Conservation (phyloP, 208 protist species). For the Willaertia magna region DNA sequence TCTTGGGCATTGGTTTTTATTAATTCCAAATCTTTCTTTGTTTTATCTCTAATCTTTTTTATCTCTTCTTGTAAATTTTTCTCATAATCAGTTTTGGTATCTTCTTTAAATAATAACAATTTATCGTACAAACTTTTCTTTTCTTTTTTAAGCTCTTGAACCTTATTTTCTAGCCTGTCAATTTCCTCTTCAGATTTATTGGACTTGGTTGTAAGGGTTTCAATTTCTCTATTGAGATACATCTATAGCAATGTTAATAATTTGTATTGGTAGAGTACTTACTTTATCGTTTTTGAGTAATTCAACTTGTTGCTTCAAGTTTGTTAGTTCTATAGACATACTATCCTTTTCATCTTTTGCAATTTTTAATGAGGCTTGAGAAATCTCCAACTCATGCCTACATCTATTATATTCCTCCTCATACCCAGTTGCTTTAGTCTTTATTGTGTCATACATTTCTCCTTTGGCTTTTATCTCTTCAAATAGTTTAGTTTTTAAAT, state of each 20-base stretch:
- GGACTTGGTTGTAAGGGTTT: background rate
- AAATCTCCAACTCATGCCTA: background rate
- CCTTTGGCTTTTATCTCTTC: conserved; percentile 2
- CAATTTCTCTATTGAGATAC: background rate
- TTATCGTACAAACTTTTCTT: background rate
- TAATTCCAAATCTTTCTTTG: background rate
- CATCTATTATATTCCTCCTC: background rate
- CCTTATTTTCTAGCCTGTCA: background rate
- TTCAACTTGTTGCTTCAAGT: background rate
- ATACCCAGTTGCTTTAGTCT: background rate
- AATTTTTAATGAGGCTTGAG: background rate
- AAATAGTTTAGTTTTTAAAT: background rate
- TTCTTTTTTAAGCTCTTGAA: background rate
- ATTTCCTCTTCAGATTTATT: background rate
- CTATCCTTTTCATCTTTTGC: background rate
- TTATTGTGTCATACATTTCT: background rate
- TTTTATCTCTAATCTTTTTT: background rate
- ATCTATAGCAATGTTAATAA: too few species aligned
- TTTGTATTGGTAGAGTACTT: too few species aligned
- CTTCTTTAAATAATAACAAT: background rate
- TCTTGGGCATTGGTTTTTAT: conserved; percentile 1
- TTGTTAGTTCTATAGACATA: background rate
- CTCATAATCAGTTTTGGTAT: background rate
- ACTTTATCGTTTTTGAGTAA: conserved; percentile 4
- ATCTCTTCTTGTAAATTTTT: background rate